phyloP scores from a whole-genome alignment of 768 basidiomycete genomes.

The Rhodosporidiobolus sp. region DNA sequence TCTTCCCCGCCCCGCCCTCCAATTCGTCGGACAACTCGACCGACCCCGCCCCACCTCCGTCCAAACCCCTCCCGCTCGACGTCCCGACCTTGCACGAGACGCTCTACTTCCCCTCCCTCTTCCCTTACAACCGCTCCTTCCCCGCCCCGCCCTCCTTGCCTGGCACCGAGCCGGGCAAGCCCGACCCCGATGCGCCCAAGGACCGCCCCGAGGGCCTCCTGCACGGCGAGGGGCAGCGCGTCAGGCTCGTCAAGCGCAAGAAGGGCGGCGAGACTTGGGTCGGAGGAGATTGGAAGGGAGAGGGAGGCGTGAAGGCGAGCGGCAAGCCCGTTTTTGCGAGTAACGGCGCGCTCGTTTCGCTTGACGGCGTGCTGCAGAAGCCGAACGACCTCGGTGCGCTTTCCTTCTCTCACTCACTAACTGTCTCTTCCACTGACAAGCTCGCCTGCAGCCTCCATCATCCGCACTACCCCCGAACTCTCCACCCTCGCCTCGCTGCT shows the following conservation, averaged over 20 bases:
- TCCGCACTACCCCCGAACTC: conserved; percentile 60
- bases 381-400: conserved; percentile 70
- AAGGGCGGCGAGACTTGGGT: conserved; percentile 52
- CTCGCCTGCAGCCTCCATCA: conserved; percentile 57
- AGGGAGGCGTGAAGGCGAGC: conserved; percentile 66
- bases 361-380: conserved; percentile 68
- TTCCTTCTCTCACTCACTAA: conserved; percentile 1
- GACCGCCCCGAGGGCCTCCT: conserved; percentile 70
- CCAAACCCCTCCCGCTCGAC: conserved; percentile 50
- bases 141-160: conserved; percentile 31
- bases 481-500: conserved; percentile 74
- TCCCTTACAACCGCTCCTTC: conserved; percentile 47
- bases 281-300: conserved; percentile 73
- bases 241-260: conserved; percentile 57
- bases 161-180: conserved; percentile 25
- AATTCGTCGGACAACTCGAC: conserved; percentile 43
- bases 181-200: conserved; percentile 18
- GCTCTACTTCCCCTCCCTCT: conserved; percentile 69
- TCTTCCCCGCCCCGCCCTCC: conserved; percentile 54
- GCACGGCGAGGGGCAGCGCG: conserved; percentile 72
- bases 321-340: conserved; percentile 59
- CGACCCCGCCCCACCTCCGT: neutral
- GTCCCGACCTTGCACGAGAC: conserved; percentile 64
- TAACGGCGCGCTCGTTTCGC: conserved; percentile 76
- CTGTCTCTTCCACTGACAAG: neutral